A percentile compares a stretch with the other conserved stretches of the same genome.
phyloP scores from a whole-genome alignment of 305 asterid species.

The Plantago coronopus region DNA sequence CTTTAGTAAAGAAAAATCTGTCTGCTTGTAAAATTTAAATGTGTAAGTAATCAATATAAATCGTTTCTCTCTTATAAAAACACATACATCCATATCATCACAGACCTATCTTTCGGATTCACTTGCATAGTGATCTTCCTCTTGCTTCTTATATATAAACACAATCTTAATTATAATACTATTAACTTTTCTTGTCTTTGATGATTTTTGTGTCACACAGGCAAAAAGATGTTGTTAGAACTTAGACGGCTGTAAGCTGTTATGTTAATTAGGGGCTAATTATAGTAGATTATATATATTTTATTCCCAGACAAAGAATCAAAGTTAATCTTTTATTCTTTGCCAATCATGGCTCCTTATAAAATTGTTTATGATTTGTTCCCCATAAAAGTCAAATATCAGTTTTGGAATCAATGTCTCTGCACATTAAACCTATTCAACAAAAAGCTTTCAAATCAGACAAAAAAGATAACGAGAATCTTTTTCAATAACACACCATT shows the following conservation, averaged over 20 bases:
- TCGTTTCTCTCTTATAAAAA: too few species aligned
- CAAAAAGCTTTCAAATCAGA: constrained; percentile 28
- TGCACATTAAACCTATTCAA: constrained; percentile 4
- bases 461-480: constrained; percentile 33
- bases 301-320: constrained; percentile 4
- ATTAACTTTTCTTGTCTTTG: constrained; percentile 12
- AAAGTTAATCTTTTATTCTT: constrained; percentile 2
- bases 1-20: too few species aligned
- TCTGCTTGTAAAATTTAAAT: too few species aligned
- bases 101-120: too few species aligned
- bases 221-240: neutral
- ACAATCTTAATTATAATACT: too few species aligned
- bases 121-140: neutral
- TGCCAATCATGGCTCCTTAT: constrained; percentile 21
- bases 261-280: neutral
- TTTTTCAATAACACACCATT: constrained; percentile 12
- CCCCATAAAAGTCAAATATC: constrained; percentile 32
- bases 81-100: too few species aligned
- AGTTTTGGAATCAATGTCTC: constrained; percentile 29
- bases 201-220: constrained; percentile 1
- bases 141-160: neutral
- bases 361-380: constrained; percentile 18
- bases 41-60: too few species aligned
- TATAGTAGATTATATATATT: neutral
- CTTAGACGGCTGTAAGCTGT: constrained; percentile 14